phyloP scores from a whole-genome alignment of 495 filamentous ascomycete genomes.

The Penicillium lagena region DNA sequence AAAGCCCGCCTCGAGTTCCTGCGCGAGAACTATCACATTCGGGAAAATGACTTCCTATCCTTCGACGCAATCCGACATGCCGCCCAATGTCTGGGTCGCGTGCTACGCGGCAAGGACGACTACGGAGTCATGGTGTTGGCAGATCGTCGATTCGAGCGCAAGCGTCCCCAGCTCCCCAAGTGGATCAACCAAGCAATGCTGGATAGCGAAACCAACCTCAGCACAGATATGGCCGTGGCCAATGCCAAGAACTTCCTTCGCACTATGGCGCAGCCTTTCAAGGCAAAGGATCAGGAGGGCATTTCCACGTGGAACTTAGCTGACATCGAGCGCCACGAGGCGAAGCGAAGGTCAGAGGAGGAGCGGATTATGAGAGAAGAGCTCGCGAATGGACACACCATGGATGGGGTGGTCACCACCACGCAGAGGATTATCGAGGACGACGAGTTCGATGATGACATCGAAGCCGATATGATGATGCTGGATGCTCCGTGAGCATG shows the following conservation, averaged over 20 bases:
- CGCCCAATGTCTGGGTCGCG: conserved; percentile 92
- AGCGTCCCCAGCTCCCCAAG: conserved; percentile 83
- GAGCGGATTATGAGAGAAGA: conserved; percentile 43
- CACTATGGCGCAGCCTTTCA: conserved; percentile 87
- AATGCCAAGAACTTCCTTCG: conserved; percentile 82
- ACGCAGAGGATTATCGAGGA: conserved; percentile 21
- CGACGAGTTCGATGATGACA: conserved; percentile 58
- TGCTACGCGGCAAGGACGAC: conserved; percentile 94
- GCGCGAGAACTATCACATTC: conserved; percentile 92
- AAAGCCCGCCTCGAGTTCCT: conserved; percentile 96
- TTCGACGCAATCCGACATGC: conserved; percentile 99
- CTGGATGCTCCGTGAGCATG: conserved; percentile 48
- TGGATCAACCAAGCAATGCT: conserved; percentile 91
- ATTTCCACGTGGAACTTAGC: conserved; percentile 83
- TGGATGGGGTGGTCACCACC: conserved; percentile 16
- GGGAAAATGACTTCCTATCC: conserved; percentile 95
- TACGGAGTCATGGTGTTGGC: conserved; percentile 99
- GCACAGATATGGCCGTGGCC: conserved; percentile 91
- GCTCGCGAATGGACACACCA: conserved; percentile 17
- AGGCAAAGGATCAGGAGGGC: conserved; percentile 75
- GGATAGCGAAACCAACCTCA: conserved; percentile 79
- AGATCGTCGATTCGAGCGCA: conserved; percentile 85
- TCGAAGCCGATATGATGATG: conserved; percentile 55
- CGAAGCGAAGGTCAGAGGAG: conserved; percentile 66
- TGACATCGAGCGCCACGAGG: conserved; percentile 63